A percentile compares a stretch with the other conserved stretches of the same genome.
Conservation (phyloP, 345 rosid species). For the Pistacia atlantica region DNA sequence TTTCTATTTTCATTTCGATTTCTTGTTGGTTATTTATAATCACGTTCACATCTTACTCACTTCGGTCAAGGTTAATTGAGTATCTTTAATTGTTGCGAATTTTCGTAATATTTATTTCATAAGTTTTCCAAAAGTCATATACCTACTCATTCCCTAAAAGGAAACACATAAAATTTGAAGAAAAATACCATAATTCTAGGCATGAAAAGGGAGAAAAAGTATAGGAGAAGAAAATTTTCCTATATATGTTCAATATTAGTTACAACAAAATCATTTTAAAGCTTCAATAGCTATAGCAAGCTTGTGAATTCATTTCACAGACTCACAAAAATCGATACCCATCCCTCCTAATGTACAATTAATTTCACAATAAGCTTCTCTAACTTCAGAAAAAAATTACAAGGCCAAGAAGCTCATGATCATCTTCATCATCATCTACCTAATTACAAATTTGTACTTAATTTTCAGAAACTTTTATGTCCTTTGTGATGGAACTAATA, state of each 20-base stretch:
- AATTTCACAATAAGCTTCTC: background rate
- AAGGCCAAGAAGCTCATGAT: slow-evolving; percentile 11
- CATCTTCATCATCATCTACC: background rate
- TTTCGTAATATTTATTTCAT: too few species aligned
- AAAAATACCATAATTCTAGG: too few species aligned
- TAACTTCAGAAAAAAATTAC: background rate
- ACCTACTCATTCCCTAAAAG: too few species aligned
- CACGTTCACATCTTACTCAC: too few species aligned
- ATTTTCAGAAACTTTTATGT: background rate
- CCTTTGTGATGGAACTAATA: slow-evolving; percentile 40
- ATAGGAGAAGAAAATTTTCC: background rate
- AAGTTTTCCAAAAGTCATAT: too few species aligned
- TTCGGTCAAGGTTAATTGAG: too few species aligned
- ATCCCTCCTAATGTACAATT: background rate
- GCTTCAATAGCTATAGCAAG: background rate
- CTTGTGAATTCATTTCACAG: background rate
- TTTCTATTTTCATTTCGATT: too few species aligned
- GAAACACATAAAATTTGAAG: too few species aligned
- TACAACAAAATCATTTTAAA: background rate
- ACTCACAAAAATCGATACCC: background rate
- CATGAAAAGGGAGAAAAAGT: too few species aligned
- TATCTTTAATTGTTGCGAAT: too few species aligned
- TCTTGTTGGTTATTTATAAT: too few species aligned
- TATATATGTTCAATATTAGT: background rate
- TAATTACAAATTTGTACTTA: too few species aligned